These are phyloP conservation scores for Picea glauca DNA, from an alignment of 75 land plant genomes.

Conservation along the genomic window DNA sequence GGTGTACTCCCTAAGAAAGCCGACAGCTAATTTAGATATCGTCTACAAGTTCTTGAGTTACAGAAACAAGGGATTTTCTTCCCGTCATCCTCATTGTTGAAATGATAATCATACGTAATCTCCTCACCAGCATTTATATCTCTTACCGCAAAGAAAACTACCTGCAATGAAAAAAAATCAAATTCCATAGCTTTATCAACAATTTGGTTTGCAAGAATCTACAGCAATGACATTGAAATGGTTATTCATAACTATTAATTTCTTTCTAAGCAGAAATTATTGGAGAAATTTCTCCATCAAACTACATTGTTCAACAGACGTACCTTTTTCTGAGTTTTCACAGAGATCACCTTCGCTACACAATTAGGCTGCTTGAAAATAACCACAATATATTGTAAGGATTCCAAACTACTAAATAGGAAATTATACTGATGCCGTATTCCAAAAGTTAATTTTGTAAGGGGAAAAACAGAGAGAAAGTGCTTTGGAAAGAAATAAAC, in stretches of 20 bases:
- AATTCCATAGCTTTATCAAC: neutral
- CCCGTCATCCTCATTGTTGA: slow-evolving; percentile 76
- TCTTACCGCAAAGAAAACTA: slow-evolving; percentile 78
- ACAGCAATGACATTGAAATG: neutral
- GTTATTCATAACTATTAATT: neutral
- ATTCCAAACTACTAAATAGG: neutral
- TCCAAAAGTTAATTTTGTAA: neutral
- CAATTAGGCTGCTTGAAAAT: slow-evolving; percentile 67
- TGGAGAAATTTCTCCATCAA: neutral
- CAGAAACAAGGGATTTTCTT: slow-evolving; percentile 80
- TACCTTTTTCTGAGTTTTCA: slow-evolving; percentile 78
- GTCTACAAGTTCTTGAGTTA: slow-evolving; percentile 65
- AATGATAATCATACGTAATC: slow-evolving; percentile 84
- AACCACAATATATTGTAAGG: slow-evolving; percentile 15
- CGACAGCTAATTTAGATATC: slow-evolving; percentile 49
- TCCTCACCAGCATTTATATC: slow-evolving; percentile 83
- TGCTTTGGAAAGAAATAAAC: neutral
- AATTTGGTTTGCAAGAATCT: slow-evolving; percentile 3
- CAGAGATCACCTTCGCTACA: slow-evolving; percentile 75
- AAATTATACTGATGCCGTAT: neutral
- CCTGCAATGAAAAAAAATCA: slow-evolving; percentile 30
- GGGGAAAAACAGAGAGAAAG: too few species aligned
- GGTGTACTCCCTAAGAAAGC: too few species aligned
- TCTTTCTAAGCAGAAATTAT: neutral
- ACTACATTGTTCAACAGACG: neutral